phyloP scores from a whole-genome alignment of 495 filamentous ascomycete genomes.

The Aspergillus ostianus region DNA sequence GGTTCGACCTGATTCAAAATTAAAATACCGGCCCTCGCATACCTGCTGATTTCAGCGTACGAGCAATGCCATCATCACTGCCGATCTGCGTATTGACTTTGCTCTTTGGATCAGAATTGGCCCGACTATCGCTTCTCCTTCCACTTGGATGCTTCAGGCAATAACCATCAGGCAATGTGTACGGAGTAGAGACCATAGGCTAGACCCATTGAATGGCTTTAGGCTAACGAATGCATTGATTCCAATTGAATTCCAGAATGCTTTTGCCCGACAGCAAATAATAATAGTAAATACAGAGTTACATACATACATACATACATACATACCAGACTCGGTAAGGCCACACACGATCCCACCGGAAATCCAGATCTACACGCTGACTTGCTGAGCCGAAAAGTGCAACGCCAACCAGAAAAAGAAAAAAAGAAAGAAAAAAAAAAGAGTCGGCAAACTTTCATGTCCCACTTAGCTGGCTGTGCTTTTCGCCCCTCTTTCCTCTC shows the following conservation, averaged over 20 bases:
- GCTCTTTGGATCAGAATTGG: too few species aligned
- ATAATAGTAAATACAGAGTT: too few species aligned
- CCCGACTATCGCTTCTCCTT: too few species aligned
- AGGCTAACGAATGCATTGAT: too few species aligned
- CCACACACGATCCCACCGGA: background rate
- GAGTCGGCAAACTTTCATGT: slow-evolving; percentile 22
- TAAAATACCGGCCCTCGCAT: slow-evolving; percentile 5
- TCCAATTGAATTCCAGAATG: too few species aligned
- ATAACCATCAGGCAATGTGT: too few species aligned
- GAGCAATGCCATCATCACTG: background rate
- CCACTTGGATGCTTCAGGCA: too few species aligned
- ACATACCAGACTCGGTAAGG: background rate
- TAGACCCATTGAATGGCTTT: too few species aligned
- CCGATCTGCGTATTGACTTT: background rate
- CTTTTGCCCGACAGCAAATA: too few species aligned
- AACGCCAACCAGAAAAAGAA: background rate
- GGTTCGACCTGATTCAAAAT: background rate
- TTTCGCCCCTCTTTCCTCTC: slow-evolving; percentile 26
- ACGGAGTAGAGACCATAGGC: too few species aligned
- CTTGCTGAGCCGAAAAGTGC: background rate
- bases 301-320: background rate
- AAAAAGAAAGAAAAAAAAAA: background rate
- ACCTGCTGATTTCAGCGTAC: slow-evolving; percentile 16
- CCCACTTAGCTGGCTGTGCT: slow-evolving; percentile 19
- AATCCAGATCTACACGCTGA: background rate